Percentiles rank a stretch among this genome's conserved stretches.
These are phyloP conservation scores for Suillus clintonianus DNA, from an alignment of 768 basidiomycete species.

Conservation along the genomic window DNA sequence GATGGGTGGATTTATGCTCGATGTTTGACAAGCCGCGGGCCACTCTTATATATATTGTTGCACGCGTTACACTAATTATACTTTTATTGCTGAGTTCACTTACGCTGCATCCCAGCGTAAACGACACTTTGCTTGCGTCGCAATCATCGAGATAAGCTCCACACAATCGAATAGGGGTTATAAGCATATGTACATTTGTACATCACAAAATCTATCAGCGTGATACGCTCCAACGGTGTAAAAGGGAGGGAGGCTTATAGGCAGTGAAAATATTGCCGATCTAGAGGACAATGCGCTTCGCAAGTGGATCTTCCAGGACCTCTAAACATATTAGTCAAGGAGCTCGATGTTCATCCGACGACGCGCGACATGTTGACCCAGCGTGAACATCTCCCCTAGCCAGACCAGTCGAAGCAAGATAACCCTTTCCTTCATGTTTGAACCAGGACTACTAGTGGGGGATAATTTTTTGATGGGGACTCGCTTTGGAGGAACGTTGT, in stretches of 20 bases:
- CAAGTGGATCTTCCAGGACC: not conserved
- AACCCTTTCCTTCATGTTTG: not conserved
- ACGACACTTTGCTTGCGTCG: not conserved
- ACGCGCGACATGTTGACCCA: not conserved
- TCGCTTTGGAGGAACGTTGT: not conserved
- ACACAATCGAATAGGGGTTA: not conserved
- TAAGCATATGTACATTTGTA: not conserved
- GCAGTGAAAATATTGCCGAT: not conserved
- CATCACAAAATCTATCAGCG: not conserved
- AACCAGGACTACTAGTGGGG: not conserved
- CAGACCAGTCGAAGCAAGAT: not conserved
- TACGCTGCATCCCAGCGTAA: slow-evolving; percentile 10
- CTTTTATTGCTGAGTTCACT: slow-evolving; percentile 9
- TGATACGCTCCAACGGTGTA: not conserved
- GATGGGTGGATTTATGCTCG: slow-evolving; percentile 24
- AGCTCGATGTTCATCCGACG: no score
- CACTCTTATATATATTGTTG: slow-evolving; percentile 13
- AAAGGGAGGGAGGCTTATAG: not conserved
- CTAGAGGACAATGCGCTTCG: not conserved
- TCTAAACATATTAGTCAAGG: no score
- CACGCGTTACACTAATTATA: slow-evolving; percentile 12
- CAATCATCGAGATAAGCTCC: no score
- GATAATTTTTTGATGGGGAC: not conserved
- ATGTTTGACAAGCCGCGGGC: not conserved
- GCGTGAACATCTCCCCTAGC: not conserved